phyloP scores from a whole-genome alignment of 805 yeast genomes.

The Starmera pachycereana region DNA sequence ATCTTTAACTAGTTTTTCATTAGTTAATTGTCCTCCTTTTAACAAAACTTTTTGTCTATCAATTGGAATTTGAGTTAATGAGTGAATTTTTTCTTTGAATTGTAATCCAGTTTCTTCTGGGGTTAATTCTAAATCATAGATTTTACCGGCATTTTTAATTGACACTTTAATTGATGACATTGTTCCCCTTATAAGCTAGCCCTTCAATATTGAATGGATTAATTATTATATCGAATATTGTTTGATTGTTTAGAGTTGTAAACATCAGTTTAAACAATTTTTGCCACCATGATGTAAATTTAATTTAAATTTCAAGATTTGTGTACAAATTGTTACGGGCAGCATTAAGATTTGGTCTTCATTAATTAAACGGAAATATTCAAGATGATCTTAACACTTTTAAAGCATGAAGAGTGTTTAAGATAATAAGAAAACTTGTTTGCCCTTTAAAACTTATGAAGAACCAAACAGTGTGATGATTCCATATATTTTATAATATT shows the following conservation, averaged over 20 bases:
- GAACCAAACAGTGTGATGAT: no score
- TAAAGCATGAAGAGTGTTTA: no score
- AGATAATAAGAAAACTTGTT: no score
- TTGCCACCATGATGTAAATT: no score
- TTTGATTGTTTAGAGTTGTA: neutral
- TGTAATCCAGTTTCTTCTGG: conserved; percentile 33
- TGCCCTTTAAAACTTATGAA: no score
- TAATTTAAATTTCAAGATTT: no score
- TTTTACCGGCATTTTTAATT: conserved; percentile 62
- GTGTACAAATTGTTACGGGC: no score
- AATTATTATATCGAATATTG: no score
- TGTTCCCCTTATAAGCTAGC: neutral
- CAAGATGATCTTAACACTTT: no score
- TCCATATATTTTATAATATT: no score
- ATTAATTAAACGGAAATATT: no score
- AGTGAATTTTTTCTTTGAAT: conserved; percentile 57
- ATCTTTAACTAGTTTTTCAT: conserved; percentile 38
- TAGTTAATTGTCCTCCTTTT: conserved; percentile 80
- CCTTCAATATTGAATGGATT: neutral
- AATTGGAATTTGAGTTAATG: conserved; percentile 73
- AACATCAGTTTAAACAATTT: neutral
- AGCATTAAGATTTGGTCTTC: no score
- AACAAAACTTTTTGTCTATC: conserved; percentile 84
- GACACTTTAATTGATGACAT: conserved; percentile 17
- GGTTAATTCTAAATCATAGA: conserved; percentile 35